Conservation (phyloP, 805 yeast species). For the Saccharomyces mikatae region DNA sequence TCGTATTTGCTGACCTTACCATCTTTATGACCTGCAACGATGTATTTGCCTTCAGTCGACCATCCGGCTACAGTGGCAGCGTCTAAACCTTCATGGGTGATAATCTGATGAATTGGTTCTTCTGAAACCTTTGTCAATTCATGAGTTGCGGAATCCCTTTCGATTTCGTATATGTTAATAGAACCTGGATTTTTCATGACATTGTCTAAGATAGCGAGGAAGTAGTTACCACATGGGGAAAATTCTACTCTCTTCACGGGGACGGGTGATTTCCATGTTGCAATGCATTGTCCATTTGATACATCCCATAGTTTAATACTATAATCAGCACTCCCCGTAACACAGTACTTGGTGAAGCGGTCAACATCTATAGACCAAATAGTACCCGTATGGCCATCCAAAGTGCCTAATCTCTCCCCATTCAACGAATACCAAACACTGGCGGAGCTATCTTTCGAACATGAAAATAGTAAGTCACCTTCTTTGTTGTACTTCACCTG, state of each 20-base stretch:
- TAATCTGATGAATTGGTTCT: slow-evolving; percentile 53
- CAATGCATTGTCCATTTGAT: slow-evolving; percentile 64
- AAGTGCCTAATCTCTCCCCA: slow-evolving; percentile 95
- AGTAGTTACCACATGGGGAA: slow-evolving; percentile 58
- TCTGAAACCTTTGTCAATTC: slow-evolving; percentile 32
- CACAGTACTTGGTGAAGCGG: slow-evolving; percentile 53
- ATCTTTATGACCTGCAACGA: slow-evolving; percentile 82
- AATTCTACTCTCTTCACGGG: slow-evolving; percentile 92
- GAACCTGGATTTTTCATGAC: slow-evolving; percentile 87
- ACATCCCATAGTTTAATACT: slow-evolving; percentile 79
- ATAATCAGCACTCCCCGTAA: slow-evolving; percentile 89
- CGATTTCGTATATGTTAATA: slow-evolving; percentile 57
- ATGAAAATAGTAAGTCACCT: slow-evolving; percentile 88
- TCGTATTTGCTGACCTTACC: slow-evolving; percentile 79
- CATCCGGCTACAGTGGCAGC: slow-evolving; percentile 81
- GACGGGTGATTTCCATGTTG: slow-evolving; percentile 65
- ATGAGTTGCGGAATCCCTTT: slow-evolving; percentile 32
- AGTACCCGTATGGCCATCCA: slow-evolving; percentile 84
- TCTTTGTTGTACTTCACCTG: slow-evolving; percentile 93
- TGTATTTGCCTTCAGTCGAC: slow-evolving; percentile 65
- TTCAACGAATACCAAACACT: slow-evolving; percentile 90
- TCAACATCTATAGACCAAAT: slow-evolving; percentile 91
- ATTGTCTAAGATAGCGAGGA: slow-evolving; percentile 77
- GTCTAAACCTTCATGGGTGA: slow-evolving; percentile 49
- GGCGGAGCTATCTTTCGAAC: slow-evolving; percentile 83